Conservation (phyloP, 2,329 filamentous ascomycete species). For the Zymoseptoria passerinii region DNA sequence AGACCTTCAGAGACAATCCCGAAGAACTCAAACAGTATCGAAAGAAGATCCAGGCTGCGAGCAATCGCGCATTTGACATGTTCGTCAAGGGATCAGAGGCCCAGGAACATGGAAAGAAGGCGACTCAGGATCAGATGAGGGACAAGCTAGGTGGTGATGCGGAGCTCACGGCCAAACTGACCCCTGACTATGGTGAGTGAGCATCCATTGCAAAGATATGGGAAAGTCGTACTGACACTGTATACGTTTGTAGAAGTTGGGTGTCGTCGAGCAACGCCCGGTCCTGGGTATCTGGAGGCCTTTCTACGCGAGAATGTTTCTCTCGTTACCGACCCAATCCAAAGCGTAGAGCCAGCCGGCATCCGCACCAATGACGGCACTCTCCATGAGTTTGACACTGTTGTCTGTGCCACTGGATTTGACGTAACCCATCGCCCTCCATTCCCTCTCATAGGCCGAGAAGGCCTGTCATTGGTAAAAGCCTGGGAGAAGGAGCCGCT, state of each 20-base stretch:
- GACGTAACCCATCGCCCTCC: slow-evolving; percentile 32
- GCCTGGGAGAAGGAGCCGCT: slow-evolving; percentile 21
- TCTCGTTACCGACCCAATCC: slow-evolving; percentile 22
- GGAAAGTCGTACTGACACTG: neutral
- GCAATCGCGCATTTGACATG: slow-evolving; percentile 27
- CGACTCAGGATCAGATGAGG: slow-evolving; percentile 38
- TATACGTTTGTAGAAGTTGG: slow-evolving; percentile 43
- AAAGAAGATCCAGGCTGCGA: slow-evolving; percentile 28
- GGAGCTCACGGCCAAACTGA: slow-evolving; percentile 46
- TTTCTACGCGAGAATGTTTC: slow-evolving; percentile 25
- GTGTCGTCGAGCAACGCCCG: slow-evolving; percentile 52
- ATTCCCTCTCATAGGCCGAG: slow-evolving; percentile 33
- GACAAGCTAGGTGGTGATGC: slow-evolving; percentile 47
- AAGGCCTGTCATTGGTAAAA: slow-evolving; percentile 16
- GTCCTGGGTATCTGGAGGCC: slow-evolving; percentile 35
- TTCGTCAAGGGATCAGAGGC: slow-evolving; percentile 47
- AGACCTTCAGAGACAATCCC: slow-evolving; percentile 25
- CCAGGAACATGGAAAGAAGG: slow-evolving; percentile 15
- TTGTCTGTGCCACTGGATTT: slow-evolving; percentile 33
- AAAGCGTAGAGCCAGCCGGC: slow-evolving; percentile 18
- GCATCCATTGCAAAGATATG: neutral
- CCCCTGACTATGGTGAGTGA: slow-evolving; percentile 47
- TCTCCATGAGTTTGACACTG: slow-evolving; percentile 12
- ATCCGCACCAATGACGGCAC: slow-evolving; percentile 19
- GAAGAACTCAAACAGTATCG: slow-evolving; percentile 29